These are phyloP conservation scores for Ceratobasidium sp. DNA, from an alignment of 1,284 basidiomycete genomes.

Conservation along the genomic window DNA sequence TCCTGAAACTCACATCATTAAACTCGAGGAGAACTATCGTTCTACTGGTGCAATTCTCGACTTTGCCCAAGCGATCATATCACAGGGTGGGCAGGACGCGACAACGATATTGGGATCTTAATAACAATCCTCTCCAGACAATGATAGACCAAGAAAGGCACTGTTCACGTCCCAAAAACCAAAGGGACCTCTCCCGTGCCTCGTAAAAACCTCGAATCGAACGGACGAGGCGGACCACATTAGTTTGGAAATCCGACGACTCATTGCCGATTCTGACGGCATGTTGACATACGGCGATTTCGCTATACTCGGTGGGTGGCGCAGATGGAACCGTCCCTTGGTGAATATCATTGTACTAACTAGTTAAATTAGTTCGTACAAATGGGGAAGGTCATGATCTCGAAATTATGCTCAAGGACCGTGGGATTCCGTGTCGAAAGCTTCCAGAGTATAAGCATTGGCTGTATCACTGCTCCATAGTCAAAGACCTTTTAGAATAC, in stretches of 20 bases:
- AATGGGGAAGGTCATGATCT: conserved; percentile 81
- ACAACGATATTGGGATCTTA: background rate
- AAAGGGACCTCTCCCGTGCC: background rate
- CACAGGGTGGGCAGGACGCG: conserved; percentile 64
- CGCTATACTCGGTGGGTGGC: conserved; percentile 74
- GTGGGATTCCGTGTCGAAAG: conserved; percentile 77
- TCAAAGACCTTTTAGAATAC: too few relatives aligned
- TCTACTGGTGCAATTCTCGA: conserved; percentile 80
- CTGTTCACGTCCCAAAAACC: conserved; percentile 4
- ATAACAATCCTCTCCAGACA: background rate
- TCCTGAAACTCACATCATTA: conserved; percentile 66
- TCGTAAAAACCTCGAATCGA: background rate
- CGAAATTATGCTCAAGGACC: conserved; percentile 77
- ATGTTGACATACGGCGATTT: conserved; percentile 78
- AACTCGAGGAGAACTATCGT: conserved; percentile 88
- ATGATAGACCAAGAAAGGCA: conserved; percentile 42
- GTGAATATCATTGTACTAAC: conserved; percentile 41
- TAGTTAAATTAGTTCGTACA: conserved; percentile 68
- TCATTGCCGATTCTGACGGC: conserved; percentile 77
- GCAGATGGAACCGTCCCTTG: too few relatives aligned
- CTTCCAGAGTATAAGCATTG: too few relatives aligned
- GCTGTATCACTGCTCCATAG: too few relatives aligned
- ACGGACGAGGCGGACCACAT: conserved; percentile 74
- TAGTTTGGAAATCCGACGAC: conserved; percentile 79
- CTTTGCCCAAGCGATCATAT: conserved; percentile 77